These are phyloP conservation scores for Microsporum canis DNA, from an alignment of 2,329 filamentous ascomycete species.

Conservation along the genomic window DNA sequence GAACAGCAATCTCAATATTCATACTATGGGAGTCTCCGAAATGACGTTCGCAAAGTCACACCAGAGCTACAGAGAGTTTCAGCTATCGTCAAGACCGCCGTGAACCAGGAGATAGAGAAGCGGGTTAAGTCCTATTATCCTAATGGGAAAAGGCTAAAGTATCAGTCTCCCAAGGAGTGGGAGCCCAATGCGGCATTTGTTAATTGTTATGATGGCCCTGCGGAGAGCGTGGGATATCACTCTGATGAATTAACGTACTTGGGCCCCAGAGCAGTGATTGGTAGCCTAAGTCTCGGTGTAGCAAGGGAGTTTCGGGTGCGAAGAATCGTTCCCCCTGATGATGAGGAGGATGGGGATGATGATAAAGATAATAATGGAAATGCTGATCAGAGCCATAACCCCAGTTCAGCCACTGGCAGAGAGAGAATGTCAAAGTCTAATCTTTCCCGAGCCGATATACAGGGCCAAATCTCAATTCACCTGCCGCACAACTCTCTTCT, in stretches of 20 bases:
- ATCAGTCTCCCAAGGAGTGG: constrained; percentile 66
- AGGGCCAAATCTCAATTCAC: constrained; percentile 84
- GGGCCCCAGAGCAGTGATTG: constrained; percentile 77
- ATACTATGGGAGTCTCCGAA: constrained; percentile 70
- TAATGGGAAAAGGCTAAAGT: constrained; percentile 58
- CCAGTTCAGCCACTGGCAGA: constrained; percentile 9
- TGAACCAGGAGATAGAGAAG: constrained; percentile 64
- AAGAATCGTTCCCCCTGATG: constrained; percentile 52
- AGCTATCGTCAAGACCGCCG: constrained; percentile 56
- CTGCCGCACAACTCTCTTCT: constrained; percentile 89
- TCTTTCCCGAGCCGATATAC: constrained; percentile 43
- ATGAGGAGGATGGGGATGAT: constrained; percentile 31
- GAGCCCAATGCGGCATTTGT: constrained; percentile 82
- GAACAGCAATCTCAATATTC: constrained; percentile 67
- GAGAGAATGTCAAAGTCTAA: constrained; percentile 7
- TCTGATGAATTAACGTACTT: constrained; percentile 88
- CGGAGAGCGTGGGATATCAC: constrained; percentile 82
- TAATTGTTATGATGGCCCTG: constrained; percentile 78
- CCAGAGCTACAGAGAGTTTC: constrained; percentile 62
- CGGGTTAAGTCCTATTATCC: constrained; percentile 61
- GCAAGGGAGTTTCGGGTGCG: constrained; percentile 87
- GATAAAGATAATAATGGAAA: constrained; percentile 31
- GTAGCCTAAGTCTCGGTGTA: constrained; percentile 80
- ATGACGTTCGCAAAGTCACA: constrained; percentile 64
- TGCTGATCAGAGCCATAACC: constrained; percentile 20